These are phyloP conservation scores for Santalum album DNA, from an alignment of 164 flowering plant genomes.

Conservation along the genomic window DNA sequence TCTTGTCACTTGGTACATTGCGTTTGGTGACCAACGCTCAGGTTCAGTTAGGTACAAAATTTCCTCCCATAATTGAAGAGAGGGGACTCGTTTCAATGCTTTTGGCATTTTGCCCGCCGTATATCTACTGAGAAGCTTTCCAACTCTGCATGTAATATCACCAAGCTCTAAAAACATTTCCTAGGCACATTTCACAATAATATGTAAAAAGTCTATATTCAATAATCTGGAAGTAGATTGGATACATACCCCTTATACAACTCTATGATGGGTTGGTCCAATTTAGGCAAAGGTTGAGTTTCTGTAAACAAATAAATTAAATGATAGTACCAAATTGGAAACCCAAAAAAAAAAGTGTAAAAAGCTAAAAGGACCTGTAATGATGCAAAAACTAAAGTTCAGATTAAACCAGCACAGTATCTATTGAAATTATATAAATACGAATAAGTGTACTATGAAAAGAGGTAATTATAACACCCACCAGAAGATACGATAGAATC, in stretches of 20 bases:
- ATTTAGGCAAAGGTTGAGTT: slow-evolving; percentile 45
- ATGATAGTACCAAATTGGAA: not conserved
- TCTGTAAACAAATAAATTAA: slow-evolving; percentile 32
- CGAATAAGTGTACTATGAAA: not conserved
- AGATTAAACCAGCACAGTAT: not conserved
- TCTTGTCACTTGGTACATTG: slow-evolving; percentile 85
- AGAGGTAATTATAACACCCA: slow-evolving; percentile 8
- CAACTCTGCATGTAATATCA: slow-evolving; percentile 47
- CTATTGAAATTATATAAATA: not conserved
- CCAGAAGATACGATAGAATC: slow-evolving; percentile 59
- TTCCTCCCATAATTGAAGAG: slow-evolving; percentile 68
- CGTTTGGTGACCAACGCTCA: slow-evolving; percentile 94
- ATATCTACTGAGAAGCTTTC: slow-evolving; percentile 58
- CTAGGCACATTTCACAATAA: not conserved
- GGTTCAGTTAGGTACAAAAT: slow-evolving; percentile 84
- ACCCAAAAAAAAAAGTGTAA: not conserved
- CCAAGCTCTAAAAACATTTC: not conserved
- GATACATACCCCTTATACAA: slow-evolving; percentile 70
- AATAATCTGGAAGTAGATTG: not conserved
- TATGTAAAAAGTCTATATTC: not conserved
- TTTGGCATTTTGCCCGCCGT: slow-evolving; percentile 86
- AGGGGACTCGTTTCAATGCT: slow-evolving; percentile 74
- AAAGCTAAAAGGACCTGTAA: not conserved
- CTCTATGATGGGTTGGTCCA: slow-evolving; percentile 57
- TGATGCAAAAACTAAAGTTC: not conserved